phyloP scores from a whole-genome alignment of 768 basidiomycete genomes.

The Phanerodontia chrysosporium region DNA sequence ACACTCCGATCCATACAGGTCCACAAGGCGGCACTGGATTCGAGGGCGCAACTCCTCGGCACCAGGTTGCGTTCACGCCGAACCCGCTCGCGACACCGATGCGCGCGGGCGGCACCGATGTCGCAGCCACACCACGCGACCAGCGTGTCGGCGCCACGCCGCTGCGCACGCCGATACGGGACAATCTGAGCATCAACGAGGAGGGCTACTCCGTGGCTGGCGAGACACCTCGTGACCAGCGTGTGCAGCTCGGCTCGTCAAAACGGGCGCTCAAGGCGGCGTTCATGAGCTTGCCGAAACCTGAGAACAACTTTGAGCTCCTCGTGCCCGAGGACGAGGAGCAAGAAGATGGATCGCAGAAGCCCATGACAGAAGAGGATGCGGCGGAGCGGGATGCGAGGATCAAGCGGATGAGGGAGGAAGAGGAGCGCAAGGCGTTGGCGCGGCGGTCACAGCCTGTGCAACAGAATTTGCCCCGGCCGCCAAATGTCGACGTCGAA shows the following conservation, averaged over 20 bases:
- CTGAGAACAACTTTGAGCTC: conserved; percentile 97
- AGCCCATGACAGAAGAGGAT: conserved; percentile 65
- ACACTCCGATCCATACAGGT: conserved; percentile 82
- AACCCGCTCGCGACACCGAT: conserved; percentile 92
- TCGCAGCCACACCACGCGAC: conserved; percentile 31
- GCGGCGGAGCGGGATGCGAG: conserved; percentile 88
- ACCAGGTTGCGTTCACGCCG: conserved; percentile 87
- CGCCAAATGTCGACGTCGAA: conserved; percentile 73
- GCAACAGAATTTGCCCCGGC: conserved; percentile 80
- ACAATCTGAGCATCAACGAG: conserved; percentile 84
- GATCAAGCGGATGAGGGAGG: conserved; percentile 58
- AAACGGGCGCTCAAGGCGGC: conserved; percentile 78
- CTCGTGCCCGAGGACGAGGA: conserved; percentile 87
- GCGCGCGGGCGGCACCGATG: conserved; percentile 40
- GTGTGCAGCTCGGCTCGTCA: conserved; percentile 52
- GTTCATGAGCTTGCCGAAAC: conserved; percentile 81
- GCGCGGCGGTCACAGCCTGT: conserved; percentile 80
- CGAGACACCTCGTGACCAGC: conserved; percentile 76
- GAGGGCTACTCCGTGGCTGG: conserved; percentile 52
- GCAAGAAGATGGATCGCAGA: conserved; percentile 32
- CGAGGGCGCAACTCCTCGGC: conserved; percentile 92
- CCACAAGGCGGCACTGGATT: conserved; percentile 86
- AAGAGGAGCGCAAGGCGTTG: conserved; percentile 75
- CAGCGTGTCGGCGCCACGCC: conserved; percentile 62
- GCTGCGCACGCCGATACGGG: conserved; percentile 90